Evolutionary conservation across 805 yeast genomes (phyloP), one percentile per base, ranked within the genome.

Genomic region (Saccharomycopsis sp.): DNA sequence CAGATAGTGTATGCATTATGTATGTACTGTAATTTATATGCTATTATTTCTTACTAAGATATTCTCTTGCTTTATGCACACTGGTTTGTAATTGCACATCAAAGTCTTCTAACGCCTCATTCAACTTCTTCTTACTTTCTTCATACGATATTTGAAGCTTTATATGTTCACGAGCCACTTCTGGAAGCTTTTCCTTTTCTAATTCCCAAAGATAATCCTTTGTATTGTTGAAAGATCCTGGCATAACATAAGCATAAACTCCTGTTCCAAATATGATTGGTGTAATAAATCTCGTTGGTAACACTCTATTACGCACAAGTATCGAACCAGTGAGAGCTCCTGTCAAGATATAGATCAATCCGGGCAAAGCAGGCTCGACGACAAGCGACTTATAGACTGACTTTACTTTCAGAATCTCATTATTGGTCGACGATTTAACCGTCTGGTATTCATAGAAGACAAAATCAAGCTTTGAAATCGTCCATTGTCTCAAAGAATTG

Each of bases 301-400:
- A 67, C 0, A 78, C 65, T 63, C 80, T 74, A 62, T 73, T 78
- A 58, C 76, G 74, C 15, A 75, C 80, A 38, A 81, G 61, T 58
- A 85, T 79, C 1, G 87, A 81, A 12, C 87, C 86, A 1, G 82
- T 65, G 61, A 85, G 76, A 2, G 84, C 70, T 3, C 78, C 73
- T 0, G 87, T 82, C 47, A 84, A 69, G 3, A 83, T 79, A 64
- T 80, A 79, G 54, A 83, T 76, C 47, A 78, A 67, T 50, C 75
- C 73, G 19, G 89, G 89, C 58, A 85, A 74, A 2, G 82, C 70
- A 3, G 84, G 83, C 62, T 82, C 87, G 56, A 69, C 73, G 19
- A 82, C 73, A 34, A 75, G 56, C 3, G 71, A 62, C 23, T 72
- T 62, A 54, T 76, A 70, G 53, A 68, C 69, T n/a, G 59, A 57